These are phyloP conservation scores for Trametes polyzona DNA, from an alignment of 1,284 basidiomycete species.

Conservation along the genomic window DNA sequence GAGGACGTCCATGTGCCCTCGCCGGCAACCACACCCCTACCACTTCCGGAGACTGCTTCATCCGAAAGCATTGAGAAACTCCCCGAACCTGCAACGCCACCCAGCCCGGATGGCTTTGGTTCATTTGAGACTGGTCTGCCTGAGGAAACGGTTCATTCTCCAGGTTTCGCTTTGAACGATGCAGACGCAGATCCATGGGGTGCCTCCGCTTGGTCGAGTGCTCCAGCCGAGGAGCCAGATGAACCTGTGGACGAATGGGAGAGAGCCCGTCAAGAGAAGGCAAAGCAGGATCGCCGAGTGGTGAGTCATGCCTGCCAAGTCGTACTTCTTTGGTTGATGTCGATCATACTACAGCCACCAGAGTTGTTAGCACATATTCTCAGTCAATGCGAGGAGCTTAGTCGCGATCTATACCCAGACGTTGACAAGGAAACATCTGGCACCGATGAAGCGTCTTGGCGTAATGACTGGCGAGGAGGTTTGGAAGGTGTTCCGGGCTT, in stretches of 20 bases:
- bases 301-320: conserved; percentile 45
- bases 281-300: conserved; percentile 60
- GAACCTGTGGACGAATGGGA: conserved; percentile 66
- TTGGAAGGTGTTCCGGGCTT: conserved; percentile 53
- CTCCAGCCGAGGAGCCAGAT: conserved; percentile 23
- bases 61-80: conserved; percentile 3
- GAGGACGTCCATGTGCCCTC: too few relatives aligned
- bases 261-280: conserved; percentile 58
- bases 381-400: conserved; percentile 52
- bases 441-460: conserved; percentile 30
- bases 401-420: conserved; percentile 54
- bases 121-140: conserved; percentile 57
- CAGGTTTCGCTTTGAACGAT: conserved; percentile 34
- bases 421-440: conserved; percentile 19
- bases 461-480: conserved; percentile 43
- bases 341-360: conserved; percentile 55
- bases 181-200: conserved; percentile 52
- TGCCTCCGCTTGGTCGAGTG: conserved; percentile 42
- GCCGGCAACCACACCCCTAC: neutral
- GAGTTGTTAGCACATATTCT: conserved; percentile 64
- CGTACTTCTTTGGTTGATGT: neutral
- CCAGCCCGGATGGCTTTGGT: conserved; percentile 62
- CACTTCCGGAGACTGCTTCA: conserved; percentile 10
- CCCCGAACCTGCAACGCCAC: conserved; percentile 23
- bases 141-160: conserved; percentile 34